Evolutionary conservation across 75 land plant genomes (phyloP).

Genomic region (Picea sitchensis): DNA sequence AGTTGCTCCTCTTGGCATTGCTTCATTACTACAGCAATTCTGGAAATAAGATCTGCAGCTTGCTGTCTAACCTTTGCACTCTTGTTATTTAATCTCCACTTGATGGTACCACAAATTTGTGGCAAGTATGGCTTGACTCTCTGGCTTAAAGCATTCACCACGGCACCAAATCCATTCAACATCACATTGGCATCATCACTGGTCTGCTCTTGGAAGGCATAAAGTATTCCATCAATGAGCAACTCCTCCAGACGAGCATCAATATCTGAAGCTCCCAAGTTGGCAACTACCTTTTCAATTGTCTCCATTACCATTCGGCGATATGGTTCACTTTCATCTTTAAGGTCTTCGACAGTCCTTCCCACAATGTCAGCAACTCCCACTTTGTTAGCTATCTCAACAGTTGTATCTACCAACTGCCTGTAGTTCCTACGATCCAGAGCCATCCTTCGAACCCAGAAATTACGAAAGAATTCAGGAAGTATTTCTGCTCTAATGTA

Average conservation of each 20-base stretch:
- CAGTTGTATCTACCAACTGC: slow-evolving; percentile 97
- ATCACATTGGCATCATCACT: slow-evolving; percentile 99
- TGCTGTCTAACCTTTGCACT: slow-evolving; percentile 99
- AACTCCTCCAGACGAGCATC: slow-evolving; percentile 94
- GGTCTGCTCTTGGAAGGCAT: slow-evolving; percentile 99
- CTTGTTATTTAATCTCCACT: slow-evolving; percentile 98
- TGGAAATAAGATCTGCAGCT: slow-evolving; percentile 93
- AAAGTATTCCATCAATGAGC: slow-evolving; percentile 95
- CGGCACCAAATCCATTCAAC: slow-evolving; percentile 99
- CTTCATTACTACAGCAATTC: slow-evolving; percentile 97
- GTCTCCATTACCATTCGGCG: slow-evolving; percentile 99
- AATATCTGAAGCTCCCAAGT: slow-evolving; percentile 94
- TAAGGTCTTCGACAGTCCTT: slow-evolving; percentile 91
- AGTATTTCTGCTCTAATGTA: slow-evolving; percentile 83
- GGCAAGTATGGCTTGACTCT: slow-evolving; percentile 97
- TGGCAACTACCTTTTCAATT: slow-evolving; percentile 98
- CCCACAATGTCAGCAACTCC: slow-evolving; percentile 98
- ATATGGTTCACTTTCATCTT: slow-evolving; percentile 98
- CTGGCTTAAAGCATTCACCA: slow-evolving; percentile 96
- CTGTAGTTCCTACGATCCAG: slow-evolving; percentile 91
- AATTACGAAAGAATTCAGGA: slow-evolving; percentile 85
- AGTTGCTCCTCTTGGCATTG: slow-evolving; percentile 96
- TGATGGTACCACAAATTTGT: slow-evolving; percentile 98
- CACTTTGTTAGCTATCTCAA: slow-evolving; percentile 95
- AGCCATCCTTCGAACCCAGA: slow-evolving; percentile 99